phyloP scores from a whole-genome alignment of 768 basidiomycete genomes.

The Neoboletus subvelutipes region DNA sequence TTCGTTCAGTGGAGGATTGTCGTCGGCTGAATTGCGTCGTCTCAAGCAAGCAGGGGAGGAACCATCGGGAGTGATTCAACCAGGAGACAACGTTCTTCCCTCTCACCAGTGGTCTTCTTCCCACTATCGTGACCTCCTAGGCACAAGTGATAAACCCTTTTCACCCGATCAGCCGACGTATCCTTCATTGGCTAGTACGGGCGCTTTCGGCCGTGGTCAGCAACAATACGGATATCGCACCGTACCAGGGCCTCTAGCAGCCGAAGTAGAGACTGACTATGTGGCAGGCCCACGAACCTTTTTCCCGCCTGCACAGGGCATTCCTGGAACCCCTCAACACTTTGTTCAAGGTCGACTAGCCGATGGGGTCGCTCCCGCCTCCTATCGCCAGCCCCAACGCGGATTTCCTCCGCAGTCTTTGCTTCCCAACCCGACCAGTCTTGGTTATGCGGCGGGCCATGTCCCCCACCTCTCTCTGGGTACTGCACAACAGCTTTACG shows the following conservation, averaged over 20 bases:
- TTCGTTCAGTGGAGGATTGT: conserved; percentile 78
- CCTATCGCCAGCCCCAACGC: conserved; percentile 65
- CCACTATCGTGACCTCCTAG: conserved; percentile 47
- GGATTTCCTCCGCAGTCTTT: conserved; percentile 56
- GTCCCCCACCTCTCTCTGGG: conserved; percentile 70
- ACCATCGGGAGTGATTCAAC: conserved; percentile 30
- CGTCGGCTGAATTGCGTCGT: conserved; percentile 70
- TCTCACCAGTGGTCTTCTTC: conserved; percentile 52
- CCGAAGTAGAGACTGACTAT: conserved; percentile 49
- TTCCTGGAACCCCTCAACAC: conserved; percentile 43
- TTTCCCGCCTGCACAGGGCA: conserved; percentile 42
- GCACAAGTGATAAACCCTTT: conserved; percentile 42
- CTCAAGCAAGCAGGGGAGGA: conserved; percentile 66
- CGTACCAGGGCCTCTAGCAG: conserved; percentile 31
- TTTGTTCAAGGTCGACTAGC: conserved; percentile 52
- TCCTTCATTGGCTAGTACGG: conserved; percentile 61
- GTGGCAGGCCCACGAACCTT: conserved; percentile 57
- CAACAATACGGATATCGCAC: conserved; percentile 53
- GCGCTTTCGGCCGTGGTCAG: conserved; percentile 48
- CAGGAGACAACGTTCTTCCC: conserved; percentile 38
- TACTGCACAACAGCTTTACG: conserved; percentile 75
- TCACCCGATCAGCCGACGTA: conserved; percentile 50
- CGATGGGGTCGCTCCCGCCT: conserved; percentile 44
- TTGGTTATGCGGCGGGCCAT: conserved; percentile 54
- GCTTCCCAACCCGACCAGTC: conserved; percentile 51